These are phyloP conservation scores for Hypoxylon sp. DNA, from an alignment of 2,329 filamentous ascomycete genomes.

Conservation along the genomic window DNA sequence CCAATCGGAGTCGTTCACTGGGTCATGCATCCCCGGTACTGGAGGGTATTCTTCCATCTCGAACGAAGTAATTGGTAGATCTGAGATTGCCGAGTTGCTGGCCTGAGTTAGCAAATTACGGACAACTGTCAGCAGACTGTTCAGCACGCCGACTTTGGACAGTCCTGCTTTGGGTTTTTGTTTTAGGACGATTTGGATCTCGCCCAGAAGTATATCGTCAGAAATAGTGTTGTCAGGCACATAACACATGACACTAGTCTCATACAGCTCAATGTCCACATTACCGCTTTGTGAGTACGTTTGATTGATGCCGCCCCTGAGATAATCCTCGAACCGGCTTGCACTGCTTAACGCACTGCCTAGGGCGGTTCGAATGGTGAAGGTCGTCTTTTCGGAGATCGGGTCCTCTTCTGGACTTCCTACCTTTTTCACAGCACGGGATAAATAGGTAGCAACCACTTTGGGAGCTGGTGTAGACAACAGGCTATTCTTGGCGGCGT, in stretches of 20 bases:
- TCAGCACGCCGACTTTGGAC: background rate
- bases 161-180: background rate
- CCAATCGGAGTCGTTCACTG: background rate
- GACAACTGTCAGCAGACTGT: background rate
- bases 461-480: background rate
- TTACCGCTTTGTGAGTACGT: background rate
- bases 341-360: background rate
- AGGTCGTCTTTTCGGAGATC: conserved; percentile 1
- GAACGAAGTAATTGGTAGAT: background rate
- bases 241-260: background rate
- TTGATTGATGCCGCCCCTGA: background rate
- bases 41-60: conserved; percentile 1
- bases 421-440: background rate
- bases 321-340: conserved; percentile 3
- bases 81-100: background rate
- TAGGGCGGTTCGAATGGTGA: background rate
- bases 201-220: background rate
- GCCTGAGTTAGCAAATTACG: background rate
- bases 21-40: background rate
- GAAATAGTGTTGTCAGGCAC: background rate
- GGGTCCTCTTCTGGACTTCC: background rate
- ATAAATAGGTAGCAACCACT: background rate
- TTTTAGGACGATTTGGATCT: background rate
- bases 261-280: background rate
- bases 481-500: background rate